Base-by-base conservation (phyloP, 257 asterid genomes). In the Ajuga chamaepitys region DNA sequence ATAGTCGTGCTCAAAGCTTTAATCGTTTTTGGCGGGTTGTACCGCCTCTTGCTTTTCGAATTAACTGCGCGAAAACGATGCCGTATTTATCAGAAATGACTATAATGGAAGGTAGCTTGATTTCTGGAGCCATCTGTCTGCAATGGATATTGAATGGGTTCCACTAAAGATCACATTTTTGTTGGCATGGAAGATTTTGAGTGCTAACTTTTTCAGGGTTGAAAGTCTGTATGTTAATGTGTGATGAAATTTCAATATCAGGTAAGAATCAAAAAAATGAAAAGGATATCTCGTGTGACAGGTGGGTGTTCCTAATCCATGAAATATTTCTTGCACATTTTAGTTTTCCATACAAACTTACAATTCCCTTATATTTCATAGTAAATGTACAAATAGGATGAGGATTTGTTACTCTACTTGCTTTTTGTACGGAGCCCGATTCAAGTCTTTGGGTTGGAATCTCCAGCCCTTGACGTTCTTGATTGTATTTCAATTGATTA, bases 31-130 rank as follows among this genome's bases (percentile, higher is more conserved):
- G 69, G 68, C 70, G 9, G 62, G 60, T 81, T 59, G 30, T 79
- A 86, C 85, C 77, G 86, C 57, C 81, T 70, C 62, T 46, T 62
- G 37, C 82, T 77, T 73, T 81, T 51, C 2, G 72, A 42, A 76
- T 74, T 82, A 18, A 74, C 58, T 72, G 67, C 16, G 0, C 11
- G 75, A 58, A 9, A 5, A 20, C 35, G 41, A 68, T 40, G 12
- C 53, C 13, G 62, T n/a, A 18, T 2, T 59, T 17, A 21, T 62
- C 55, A 63, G 45, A 17, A 2, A 59, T 62, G 53, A 44, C 16
- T 24, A 9, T 14, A 35, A 7, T 26, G 9, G 48, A 62, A 26
- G 46, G 52, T 20, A 53, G 13, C 61, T 52, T 64, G 1, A 50
- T 55, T 61, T 60, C 18, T 32, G 37, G 48, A 38, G 76, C 18